Conservation (phyloP, 2,329 filamentous ascomycete genomes). For the Calonectria multiphialidica region DNA sequence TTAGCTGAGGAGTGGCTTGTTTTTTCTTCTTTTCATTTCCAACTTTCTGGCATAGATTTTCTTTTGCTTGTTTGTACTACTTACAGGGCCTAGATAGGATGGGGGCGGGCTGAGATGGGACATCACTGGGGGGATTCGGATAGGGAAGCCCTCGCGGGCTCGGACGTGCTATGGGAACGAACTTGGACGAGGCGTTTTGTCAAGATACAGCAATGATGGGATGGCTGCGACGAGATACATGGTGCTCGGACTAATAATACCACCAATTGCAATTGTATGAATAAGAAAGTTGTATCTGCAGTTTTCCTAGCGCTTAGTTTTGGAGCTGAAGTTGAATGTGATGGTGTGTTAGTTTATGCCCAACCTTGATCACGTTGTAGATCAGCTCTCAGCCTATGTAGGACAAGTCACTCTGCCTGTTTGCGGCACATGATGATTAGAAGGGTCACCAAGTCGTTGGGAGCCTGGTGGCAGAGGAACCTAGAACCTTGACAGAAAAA, state of each 20-base stretch:
- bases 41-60: constrained; percentile 35
- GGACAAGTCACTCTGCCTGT: constrained; percentile 20
- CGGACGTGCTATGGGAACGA: constrained; percentile 28
- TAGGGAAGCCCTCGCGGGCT: constrained; percentile 40
- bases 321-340: constrained; percentile 2
- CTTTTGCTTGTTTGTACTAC: constrained; percentile 36
- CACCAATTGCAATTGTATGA: constrained; percentile 23
- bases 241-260: constrained; percentile 28
- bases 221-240: constrained; percentile 24
- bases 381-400: constrained; percentile 1
- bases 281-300: constrained; percentile 25
- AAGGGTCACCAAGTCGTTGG: constrained; percentile 36
- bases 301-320: neutral
- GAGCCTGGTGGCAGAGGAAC: constrained; percentile 6
- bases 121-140: constrained; percentile 25
- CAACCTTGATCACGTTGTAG: constrained; percentile 13
- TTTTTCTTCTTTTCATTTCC: constrained; percentile 35
- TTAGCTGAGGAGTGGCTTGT: constrained; percentile 28
- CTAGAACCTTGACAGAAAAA: constrained; percentile 21
- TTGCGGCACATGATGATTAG: constrained; percentile 27
- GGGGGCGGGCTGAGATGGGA: constrained; percentile 29
- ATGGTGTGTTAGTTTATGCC: constrained; percentile 37
- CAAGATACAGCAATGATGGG: constrained; percentile 28
- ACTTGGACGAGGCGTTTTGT: constrained; percentile 38
- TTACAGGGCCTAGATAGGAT: constrained; percentile 35